Conservation (phyloP, 2,329 filamentous ascomycete species). For the Dothideomycetes sp. region DNA sequence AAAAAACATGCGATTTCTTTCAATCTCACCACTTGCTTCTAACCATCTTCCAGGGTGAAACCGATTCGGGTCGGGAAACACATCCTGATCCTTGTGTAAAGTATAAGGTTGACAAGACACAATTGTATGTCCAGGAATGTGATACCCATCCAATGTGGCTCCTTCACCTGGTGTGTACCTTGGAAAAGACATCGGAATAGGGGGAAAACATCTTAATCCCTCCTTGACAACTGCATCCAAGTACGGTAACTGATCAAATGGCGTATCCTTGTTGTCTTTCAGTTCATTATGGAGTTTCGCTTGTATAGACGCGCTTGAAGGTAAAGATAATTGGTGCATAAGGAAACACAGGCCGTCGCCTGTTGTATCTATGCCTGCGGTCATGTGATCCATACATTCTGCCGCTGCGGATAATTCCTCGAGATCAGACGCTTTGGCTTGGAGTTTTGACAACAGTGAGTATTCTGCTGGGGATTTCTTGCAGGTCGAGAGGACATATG, state of each 20-base stretch:
- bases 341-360: slow-evolving; percentile 61
- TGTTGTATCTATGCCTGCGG: slow-evolving; percentile 62
- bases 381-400: slow-evolving; percentile 64
- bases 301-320: slow-evolving; percentile 25
- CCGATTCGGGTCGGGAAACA: slow-evolving; percentile 34
- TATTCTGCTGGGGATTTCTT: not conserved
- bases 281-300: slow-evolving; percentile 10
- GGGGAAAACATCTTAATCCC: slow-evolving; percentile 41
- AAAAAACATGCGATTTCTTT: slow-evolving; percentile 33
- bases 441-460: slow-evolving; percentile 7
- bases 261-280: not conserved
- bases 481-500: slow-evolving; percentile 2
- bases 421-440: slow-evolving; percentile 9
- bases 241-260: slow-evolving; percentile 29
- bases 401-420: slow-evolving; percentile 22
- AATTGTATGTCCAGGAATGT: slow-evolving; percentile 33
- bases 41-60: slow-evolving; percentile 45
- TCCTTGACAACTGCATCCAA: slow-evolving; percentile 43
- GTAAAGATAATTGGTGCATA: slow-evolving; percentile 61
- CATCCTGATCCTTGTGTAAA: slow-evolving; percentile 37
- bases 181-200: slow-evolving; percentile 43
- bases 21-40: slow-evolving; percentile 19
- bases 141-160: slow-evolving; percentile 24
- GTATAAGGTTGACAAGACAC: slow-evolving; percentile 39
- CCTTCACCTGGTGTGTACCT: slow-evolving; percentile 38